Base-by-base conservation (phyloP, 2,329 filamentous ascomycete genomes). In the Amauroascus verrucosus region DNA sequence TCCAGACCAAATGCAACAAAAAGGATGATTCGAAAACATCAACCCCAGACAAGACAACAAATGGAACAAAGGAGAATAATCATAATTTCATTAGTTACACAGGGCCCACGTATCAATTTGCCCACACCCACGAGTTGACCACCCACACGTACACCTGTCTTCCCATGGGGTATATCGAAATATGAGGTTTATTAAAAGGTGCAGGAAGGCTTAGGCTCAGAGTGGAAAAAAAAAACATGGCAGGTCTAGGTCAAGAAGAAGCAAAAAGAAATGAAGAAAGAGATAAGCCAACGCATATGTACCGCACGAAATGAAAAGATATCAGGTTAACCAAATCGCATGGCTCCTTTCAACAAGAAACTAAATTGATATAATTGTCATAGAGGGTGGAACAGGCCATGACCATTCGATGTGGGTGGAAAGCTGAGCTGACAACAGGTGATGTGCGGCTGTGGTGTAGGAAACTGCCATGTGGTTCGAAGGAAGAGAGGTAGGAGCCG, bases 331-430 rank as follows among this genome's bases (percentile, higher is more conserved):
- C 18, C 13, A 33, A 11, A 52, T 30, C 11, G 6, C n/a, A n/a
- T n/a, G n/a, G n/a, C n/a, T n/a, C 20, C 24, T 43, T 38, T 54
- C 66, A 71, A 69, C 85, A 89, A 30, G 81, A 83, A 64, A 91
- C 94, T 26, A 97, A 76, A 67, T 95, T 96, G 64, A 98, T 83
- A 66, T 96, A 87, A 56, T 90, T 82, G 65, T 96, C 90, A 53
- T 89, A 87, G 41, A 88, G 78, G 3, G 89, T 87, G 1, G 90
- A 86, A 63, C 86, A 93, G 33, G 88, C 90, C 57, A 98, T 78
- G 69, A 96, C 84, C 72, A 95, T 90, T 50, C 86, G 82, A 69
- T 98, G 93, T 0, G 93, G 93, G 70, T 98, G 93, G 75, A 97
- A 98, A 0, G 90, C 86, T 7, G 91, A 95, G 33, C 86, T 81